A percentile compares a stretch with the other conserved stretches of the same genome.
phyloP scores from a whole-genome alignment of 2,329 filamentous ascomycete species.

The Paecilomyces variotii region DNA sequence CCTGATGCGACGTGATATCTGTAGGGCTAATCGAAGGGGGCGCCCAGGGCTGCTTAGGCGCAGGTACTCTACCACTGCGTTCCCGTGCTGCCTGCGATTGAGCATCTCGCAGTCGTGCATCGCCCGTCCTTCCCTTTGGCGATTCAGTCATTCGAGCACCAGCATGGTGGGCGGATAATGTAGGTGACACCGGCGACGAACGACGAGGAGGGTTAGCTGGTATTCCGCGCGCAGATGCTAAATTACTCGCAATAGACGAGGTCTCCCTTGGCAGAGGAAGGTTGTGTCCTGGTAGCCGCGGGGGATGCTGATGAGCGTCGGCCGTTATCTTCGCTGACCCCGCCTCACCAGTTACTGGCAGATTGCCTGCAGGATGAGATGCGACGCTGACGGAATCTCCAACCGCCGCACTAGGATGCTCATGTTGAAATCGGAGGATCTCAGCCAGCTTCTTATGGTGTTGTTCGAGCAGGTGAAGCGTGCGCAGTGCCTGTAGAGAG shows the following conservation, averaged over 20 bases:
- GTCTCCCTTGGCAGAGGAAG: constrained; percentile 57
- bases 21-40: constrained; percentile 26
- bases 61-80: constrained; percentile 14
- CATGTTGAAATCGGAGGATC: constrained; percentile 64
- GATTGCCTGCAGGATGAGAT: constrained; percentile 9
- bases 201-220: constrained; percentile 47
- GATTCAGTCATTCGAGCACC: constrained; percentile 60
- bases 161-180: constrained; percentile 64
- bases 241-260: constrained; percentile 79
- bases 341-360: constrained; percentile 11
- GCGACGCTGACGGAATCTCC: constrained; percentile 8
- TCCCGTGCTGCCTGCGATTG: constrained; percentile 15
- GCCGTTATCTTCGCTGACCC: constrained; percentile 14
- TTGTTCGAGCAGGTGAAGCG: constrained; percentile 73
- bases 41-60: constrained; percentile 25
- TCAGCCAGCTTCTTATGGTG: constrained; percentile 80
- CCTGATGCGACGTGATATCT: constrained; percentile 26
- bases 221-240: constrained; percentile 80
- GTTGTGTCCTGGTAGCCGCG: constrained; percentile 29
- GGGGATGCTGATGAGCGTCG: constrained; percentile 30
- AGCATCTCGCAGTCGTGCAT: constrained; percentile 17
- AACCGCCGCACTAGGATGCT: constrained; percentile 34
- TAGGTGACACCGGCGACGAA: constrained; percentile 58
- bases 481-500: constrained; percentile 64
- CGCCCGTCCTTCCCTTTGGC: constrained; percentile 28